phyloP scores from a whole-genome alignment of 31 red algal species.

The Endocladia muricata region DNA sequence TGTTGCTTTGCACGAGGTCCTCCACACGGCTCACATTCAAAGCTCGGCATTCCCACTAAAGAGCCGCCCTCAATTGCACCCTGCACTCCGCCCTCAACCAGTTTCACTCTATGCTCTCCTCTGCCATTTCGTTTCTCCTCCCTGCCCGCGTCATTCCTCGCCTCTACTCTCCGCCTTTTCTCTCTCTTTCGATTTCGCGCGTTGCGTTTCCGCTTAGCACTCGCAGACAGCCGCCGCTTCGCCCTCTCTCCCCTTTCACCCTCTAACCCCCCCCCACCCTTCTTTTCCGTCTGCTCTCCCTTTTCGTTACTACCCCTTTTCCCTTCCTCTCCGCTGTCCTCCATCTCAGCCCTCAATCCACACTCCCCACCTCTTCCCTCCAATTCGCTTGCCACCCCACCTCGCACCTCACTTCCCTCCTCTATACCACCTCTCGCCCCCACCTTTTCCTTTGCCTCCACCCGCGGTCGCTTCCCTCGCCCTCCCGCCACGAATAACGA shows the following conservation, averaged over 20 bases:
- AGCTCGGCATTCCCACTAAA: not conserved
- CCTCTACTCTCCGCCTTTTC: constrained; percentile 8
- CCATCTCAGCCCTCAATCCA: not conserved
- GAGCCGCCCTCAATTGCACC: not conserved
- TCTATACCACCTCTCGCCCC: no score
- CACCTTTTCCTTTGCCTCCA: no score
- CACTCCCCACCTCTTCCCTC: not conserved
- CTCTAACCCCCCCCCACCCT: not conserved
- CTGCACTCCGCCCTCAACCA: not conserved
- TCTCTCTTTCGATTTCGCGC: constrained; percentile 6
- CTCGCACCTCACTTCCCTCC: not conserved
- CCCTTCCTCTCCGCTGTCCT: not conserved
- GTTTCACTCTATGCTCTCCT: not conserved
- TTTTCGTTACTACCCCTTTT: not conserved
- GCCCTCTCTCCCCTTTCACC: not conserved
- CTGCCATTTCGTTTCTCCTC: no score
- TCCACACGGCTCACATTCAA: not conserved
- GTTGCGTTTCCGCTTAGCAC: not conserved
- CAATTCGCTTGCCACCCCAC: not conserved
- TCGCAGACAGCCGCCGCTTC: not conserved
- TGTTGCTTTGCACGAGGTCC: not conserved
- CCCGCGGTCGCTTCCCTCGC: no score
- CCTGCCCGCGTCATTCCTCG: not conserved
- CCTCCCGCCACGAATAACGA: not conserved
- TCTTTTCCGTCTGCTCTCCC: not conserved